A percentile compares a stretch with the other conserved stretches of the same genome.
Conservation (phyloP, 177 flowering plant genomes). For the Vitis hybrid region DNA sequence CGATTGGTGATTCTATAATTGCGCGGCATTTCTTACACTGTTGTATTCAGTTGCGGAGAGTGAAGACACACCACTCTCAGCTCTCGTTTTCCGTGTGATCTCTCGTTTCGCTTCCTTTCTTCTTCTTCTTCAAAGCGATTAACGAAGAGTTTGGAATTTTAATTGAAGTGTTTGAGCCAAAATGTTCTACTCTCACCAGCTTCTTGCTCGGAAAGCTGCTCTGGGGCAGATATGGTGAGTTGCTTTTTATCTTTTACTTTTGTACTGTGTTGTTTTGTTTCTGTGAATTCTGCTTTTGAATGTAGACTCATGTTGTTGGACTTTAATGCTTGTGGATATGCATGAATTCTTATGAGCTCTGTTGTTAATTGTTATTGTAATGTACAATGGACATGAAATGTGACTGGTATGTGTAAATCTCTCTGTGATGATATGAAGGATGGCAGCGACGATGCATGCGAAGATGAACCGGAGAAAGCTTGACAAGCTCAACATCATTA, state of each 20-base stretch:
- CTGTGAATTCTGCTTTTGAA: background rate
- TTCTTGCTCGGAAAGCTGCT: conserved; percentile 89
- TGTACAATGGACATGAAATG: background rate
- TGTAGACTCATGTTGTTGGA: background rate
- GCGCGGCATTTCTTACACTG: background rate
- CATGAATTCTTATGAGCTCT: background rate
- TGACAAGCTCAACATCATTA: conserved; percentile 63
- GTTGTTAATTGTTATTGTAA: background rate
- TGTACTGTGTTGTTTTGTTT: background rate
- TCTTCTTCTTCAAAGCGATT: background rate
- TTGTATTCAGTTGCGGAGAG: background rate
- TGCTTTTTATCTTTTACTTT: conserved; percentile 4
- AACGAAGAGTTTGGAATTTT: background rate
- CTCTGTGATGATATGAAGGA: conserved; percentile 44
- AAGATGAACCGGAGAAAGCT: conserved; percentile 80
- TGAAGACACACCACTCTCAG: background rate
- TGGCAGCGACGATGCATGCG: conserved; percentile 90
- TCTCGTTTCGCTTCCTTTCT: conserved; percentile 1
- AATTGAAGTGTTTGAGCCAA: background rate
- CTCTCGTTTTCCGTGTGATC: background rate
- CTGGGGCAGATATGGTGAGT: conserved; percentile 88
- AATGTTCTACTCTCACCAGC: conserved; percentile 97
- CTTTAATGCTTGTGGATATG: background rate
- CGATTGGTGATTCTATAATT: no score
- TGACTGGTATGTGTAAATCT: background rate